Evolutionary conservation across 1,284 basidiomycete species (phyloP).

Genomic region (Papiliotrema flavescens): DNA sequence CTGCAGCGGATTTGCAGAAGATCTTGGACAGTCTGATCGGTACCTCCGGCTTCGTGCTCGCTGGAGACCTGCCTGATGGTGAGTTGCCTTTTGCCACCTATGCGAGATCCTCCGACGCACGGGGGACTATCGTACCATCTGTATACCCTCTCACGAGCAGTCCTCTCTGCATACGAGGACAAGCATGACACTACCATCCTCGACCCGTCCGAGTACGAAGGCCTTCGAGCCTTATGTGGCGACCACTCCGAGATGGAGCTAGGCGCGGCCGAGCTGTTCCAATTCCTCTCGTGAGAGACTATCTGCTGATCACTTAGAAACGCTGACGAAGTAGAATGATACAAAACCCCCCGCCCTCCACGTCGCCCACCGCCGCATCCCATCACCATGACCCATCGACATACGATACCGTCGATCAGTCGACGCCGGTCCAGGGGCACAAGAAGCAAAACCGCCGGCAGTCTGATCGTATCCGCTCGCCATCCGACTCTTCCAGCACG

Average conservation of each 20-base stretch:
- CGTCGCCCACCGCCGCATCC: slow-evolving; percentile 9
- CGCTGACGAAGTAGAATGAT: slow-evolving; percentile 3
- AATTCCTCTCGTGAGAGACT: slow-evolving; percentile 28
- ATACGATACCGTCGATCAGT: slow-evolving; percentile 15
- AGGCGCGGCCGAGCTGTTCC: slow-evolving; percentile 30
- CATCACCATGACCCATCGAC: slow-evolving; percentile 18
- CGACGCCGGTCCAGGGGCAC: slow-evolving; percentile 18
- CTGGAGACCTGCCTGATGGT: slow-evolving; percentile 32
- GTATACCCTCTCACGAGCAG: too few relatives aligned
- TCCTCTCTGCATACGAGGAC: slow-evolving; percentile 19
- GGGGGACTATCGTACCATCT: too few relatives aligned
- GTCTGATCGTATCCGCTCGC: slow-evolving; percentile 40
- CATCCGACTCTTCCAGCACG: slow-evolving; percentile 36
- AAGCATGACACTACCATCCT: slow-evolving; percentile 30
- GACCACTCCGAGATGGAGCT: slow-evolving; percentile 26
- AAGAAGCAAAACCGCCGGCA: slow-evolving; percentile 15
- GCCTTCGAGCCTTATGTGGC: slow-evolving; percentile 17
- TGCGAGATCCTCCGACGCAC: neutral
- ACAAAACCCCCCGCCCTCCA: slow-evolving; percentile 10
- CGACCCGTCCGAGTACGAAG: slow-evolving; percentile 24
- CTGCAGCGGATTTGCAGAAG: slow-evolving; percentile 31
- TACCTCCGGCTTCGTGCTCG: slow-evolving; percentile 23
- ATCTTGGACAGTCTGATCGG: slow-evolving; percentile 37
- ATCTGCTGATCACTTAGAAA: neutral
- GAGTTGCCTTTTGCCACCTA: neutral